Percentiles rank a stretch among this genome's conserved stretches.
Conservation (phyloP, 495 filamentous ascomycete species). For the Lepraria neglecta region DNA sequence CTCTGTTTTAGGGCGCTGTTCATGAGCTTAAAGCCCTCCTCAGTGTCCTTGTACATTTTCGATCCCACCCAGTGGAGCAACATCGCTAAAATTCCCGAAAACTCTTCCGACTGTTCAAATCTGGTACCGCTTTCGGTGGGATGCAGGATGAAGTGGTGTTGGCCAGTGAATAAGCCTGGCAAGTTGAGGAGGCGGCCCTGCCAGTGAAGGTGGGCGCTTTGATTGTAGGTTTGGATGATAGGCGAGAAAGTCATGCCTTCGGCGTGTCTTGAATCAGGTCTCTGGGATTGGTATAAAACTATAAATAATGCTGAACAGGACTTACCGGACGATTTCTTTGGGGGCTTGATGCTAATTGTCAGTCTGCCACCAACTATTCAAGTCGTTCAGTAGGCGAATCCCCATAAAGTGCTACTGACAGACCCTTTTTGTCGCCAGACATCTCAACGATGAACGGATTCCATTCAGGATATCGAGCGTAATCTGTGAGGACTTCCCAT, state of each 20-base stretch:
- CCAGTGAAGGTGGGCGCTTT: constrained; percentile 1
- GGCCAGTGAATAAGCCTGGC: constrained; percentile 4
- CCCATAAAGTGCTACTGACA: background rate
- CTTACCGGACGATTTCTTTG: background rate
- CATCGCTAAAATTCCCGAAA: background rate
- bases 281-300: too few species aligned
- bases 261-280: background rate
- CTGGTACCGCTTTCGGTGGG: background rate
- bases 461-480: constrained; percentile 8
- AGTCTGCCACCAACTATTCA: background rate
- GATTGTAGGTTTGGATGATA: background rate
- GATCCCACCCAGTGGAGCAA: constrained; percentile 5
- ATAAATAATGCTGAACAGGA: too few species aligned
- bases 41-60: background rate
- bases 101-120: constrained; percentile 9
- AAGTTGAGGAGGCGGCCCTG: background rate
- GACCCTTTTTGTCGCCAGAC: background rate
- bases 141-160: constrained; percentile 11
- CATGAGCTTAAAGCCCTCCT: constrained; percentile 5
- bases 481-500: constrained; percentile 1
- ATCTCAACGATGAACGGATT: constrained; percentile 7
- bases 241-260: background rate
- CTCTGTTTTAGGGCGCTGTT: constrained; percentile 12
- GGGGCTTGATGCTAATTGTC: background rate
- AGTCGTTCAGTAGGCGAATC: background rate